Base-by-base conservation (phyloP, 352 stramenopile genomes). In the Globisporangium barbulae region DNA sequence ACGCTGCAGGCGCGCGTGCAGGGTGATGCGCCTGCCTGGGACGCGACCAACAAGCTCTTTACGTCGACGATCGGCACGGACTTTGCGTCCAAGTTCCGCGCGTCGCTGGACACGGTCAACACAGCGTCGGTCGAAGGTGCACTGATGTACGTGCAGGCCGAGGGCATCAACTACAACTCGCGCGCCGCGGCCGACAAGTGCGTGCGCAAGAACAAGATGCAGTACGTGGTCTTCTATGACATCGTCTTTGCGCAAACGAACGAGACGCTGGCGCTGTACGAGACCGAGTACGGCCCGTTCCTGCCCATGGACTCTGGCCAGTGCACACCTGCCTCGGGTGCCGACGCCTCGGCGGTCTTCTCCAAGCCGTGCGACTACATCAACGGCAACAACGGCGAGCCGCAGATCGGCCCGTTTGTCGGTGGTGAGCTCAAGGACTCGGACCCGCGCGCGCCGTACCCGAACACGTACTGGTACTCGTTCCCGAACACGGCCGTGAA, bases 171-270 rank as follows among this genome's bases (percentile, higher is more conserved):
- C 61, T 74, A 74, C 64, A 72, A 74, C 56, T 65, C 67, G 2
- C 70, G 70, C 30, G 22, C 50, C 15, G 30, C 19, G 63, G 70
- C 25, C 19, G 9, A 49, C 22, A 39, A 50, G 35, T 64, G 59
- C 47, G 22, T 44, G 55, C 84, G 85, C 59, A 96, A 96, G 80
- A 93, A 91, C 70, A 75, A 84, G 17, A 89, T 91, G 69, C 64
- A 79, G 48, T 87, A 90, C 67, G 64, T 96, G 37, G 85, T 95
- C 13, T 91, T 96, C 66, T 94, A 93, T 69, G 85, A 93, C 45
- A 79, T 85, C 35, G 74, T 81, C 8, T 77, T 94, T 37, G 76
- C 74, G 28, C 85, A 95, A 64, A 86, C 88, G 15, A 94, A 91
- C 69, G 80, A 89, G 63, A 83, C 83, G 54, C 60, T 95, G 5